phyloP scores from a whole-genome alignment of 2,329 filamentous ascomycete genomes.

The Phoma sp. region DNA sequence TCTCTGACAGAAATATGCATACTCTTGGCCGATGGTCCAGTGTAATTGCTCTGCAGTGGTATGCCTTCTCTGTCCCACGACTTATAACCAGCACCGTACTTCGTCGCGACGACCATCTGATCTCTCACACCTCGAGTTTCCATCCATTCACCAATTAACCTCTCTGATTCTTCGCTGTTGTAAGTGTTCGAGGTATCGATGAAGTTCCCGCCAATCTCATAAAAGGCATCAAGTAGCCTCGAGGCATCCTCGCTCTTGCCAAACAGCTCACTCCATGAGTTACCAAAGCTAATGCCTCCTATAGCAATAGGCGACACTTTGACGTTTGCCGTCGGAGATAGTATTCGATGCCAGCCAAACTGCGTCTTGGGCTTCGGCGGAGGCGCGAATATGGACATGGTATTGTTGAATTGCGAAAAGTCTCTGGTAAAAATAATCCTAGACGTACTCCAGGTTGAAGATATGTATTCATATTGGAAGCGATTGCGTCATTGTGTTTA shows the following conservation, averaged over 20 bases:
- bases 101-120: constrained; percentile 50
- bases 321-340: constrained; percentile 69
- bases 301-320: constrained; percentile 57
- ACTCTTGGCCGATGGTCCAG: constrained; percentile 51
- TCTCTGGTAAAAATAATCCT: neutral
- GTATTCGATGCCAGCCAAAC: constrained; percentile 68
- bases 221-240: constrained; percentile 71
- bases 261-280: constrained; percentile 66
- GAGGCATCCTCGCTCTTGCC: constrained; percentile 65
- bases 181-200: constrained; percentile 64
- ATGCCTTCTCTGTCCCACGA: constrained; percentile 7
- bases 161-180: constrained; percentile 47
- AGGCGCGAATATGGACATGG: constrained; percentile 14
- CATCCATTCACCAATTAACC: constrained; percentile 53
- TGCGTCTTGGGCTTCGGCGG: constrained; percentile 20
- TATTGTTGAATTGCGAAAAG: neutral
- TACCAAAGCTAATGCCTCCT: constrained; percentile 69
- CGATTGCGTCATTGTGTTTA: constrained; percentile 1
- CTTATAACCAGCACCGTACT: constrained; percentile 41
- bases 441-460: neutral
- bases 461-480: neutral
- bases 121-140: constrained; percentile 43
- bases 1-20: constrained; percentile 41
- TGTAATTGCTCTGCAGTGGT: constrained; percentile 21
- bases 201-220: constrained; percentile 72